Conservation (phyloP, 208 protist species). For the Porcisia hertigi region DNA sequence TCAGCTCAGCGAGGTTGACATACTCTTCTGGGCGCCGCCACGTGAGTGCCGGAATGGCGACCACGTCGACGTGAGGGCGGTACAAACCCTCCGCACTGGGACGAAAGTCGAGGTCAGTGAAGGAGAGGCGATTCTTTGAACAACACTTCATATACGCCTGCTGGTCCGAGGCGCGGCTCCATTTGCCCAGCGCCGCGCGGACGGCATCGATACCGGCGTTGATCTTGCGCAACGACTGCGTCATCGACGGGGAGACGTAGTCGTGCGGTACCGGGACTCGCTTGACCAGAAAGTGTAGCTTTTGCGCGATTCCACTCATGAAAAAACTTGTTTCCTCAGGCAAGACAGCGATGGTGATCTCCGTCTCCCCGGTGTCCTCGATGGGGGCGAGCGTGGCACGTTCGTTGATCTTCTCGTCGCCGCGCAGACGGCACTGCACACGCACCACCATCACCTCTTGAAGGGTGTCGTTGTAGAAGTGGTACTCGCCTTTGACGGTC, state of each 20-base stretch:
- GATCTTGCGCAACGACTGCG: constrained; percentile 31
- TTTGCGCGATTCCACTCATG: constrained; percentile 28
- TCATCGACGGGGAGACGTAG: constrained; percentile 46
- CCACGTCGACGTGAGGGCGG: constrained; percentile 28
- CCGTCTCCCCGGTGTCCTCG: constrained; percentile 27
- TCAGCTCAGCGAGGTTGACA: constrained; percentile 33
- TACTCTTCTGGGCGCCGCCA: constrained; percentile 59
- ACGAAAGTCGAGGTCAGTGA: constrained; percentile 57
- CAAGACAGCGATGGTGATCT: constrained; percentile 48
- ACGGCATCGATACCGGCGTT: constrained; percentile 33
- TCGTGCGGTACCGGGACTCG: constrained; percentile 40
- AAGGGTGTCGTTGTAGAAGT: constrained; percentile 81
- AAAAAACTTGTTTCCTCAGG: constrained; percentile 64
- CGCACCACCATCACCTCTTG: constrained; percentile 64
- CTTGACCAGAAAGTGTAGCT: constrained; percentile 43
- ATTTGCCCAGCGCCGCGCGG: constrained; percentile 33
- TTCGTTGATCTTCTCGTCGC: constrained; percentile 41
- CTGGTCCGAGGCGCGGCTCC: constrained; percentile 38
- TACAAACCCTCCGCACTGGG: constrained; percentile 37
- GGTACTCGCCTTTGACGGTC: constrained; percentile 37
- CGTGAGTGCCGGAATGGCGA: constrained; percentile 32
- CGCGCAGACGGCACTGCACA: constrained; percentile 33
- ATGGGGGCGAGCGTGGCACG: constrained; percentile 28
- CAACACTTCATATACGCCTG: constrained; percentile 44
- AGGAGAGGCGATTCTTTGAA: constrained; percentile 39